These are phyloP conservation scores for Candida sojae DNA, from an alignment of 1,139 yeast species.

Conservation along the genomic window DNA sequence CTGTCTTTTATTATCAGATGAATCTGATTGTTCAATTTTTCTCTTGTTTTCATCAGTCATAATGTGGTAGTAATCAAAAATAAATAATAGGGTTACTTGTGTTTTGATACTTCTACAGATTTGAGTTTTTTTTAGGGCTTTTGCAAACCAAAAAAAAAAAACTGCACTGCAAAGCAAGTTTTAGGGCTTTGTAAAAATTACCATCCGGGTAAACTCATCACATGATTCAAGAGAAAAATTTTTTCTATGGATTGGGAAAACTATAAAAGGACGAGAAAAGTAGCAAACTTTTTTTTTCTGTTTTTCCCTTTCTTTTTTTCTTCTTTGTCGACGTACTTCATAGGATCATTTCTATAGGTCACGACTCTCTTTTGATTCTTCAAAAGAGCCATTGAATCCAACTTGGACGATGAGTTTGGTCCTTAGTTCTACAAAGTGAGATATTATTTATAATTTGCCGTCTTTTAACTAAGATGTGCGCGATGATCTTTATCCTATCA, in stretches of 20 bases:
- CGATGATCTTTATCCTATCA: slow-evolving; percentile 97
- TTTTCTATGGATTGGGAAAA: not conserved
- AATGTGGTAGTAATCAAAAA: not conserved
- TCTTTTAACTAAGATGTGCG: slow-evolving; percentile 60
- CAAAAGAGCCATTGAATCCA: slow-evolving; percentile 99
- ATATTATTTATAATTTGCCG: not conserved
- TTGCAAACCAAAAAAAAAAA: too few species aligned
- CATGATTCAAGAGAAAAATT: not conserved
- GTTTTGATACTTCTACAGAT: too few species aligned
- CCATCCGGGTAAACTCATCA: not conserved
- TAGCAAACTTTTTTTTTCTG: slow-evolving; percentile 6
- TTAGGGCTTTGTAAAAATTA: not conserved
- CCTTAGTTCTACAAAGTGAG: slow-evolving; percentile 3
- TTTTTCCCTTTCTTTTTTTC: slow-evolving; percentile 22
- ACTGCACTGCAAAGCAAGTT: not conserved
- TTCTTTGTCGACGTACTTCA: slow-evolving; percentile 57
- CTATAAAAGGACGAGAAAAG: slow-evolving; percentile 6
- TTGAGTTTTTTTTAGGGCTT: too few species aligned
- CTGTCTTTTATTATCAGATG: not conserved
- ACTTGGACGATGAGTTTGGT: slow-evolving; percentile 96
- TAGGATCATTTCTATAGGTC: slow-evolving; percentile 99
- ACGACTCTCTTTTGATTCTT: slow-evolving; percentile 99
- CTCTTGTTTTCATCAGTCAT: slow-evolving; percentile 5
- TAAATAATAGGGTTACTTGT: too few species aligned
- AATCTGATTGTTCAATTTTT: slow-evolving; percentile 6